A percentile compares a stretch with the other conserved stretches of the same genome.
Evolutionary conservation across 1,284 basidiomycete species (phyloP).

Genomic region (Termitomyces sp.): DNA sequence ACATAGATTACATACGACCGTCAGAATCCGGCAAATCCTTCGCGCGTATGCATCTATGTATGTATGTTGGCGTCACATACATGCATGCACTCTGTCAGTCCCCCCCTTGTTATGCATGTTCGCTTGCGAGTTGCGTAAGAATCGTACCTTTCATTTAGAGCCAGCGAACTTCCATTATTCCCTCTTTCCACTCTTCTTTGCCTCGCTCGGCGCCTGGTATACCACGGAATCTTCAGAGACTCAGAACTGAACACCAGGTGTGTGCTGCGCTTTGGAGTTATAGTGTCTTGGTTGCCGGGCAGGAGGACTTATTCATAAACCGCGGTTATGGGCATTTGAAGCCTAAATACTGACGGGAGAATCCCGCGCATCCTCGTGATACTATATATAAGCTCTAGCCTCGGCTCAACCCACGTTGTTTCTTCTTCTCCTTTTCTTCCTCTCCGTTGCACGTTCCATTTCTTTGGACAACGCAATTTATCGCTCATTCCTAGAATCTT

Average conservation of each 20-base stretch:
- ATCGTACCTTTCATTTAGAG: not conserved
- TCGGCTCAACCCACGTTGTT: not conserved
- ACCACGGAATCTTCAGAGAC: not conserved
- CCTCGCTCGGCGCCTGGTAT: not conserved
- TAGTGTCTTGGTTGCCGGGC: not conserved
- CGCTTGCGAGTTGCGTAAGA: not conserved
- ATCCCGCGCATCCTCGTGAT: constrained; percentile 10
- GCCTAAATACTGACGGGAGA: constrained; percentile 8
- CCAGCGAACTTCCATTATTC: not conserved
- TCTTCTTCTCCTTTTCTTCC: constrained; percentile 2
- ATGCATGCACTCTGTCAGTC: not conserved
- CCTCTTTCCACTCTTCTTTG: not conserved
- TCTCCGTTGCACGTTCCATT: not conserved
- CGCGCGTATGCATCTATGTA: not conserved
- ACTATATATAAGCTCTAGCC: constrained; percentile 4
- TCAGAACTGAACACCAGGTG: not conserved
- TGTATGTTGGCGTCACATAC: not conserved
- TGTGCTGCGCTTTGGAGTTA: constrained; percentile 3
- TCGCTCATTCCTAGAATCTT: constrained; percentile 1
- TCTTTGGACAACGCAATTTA: not conserved
- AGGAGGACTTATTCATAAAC: not conserved
- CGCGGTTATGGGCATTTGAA: constrained; percentile 3
- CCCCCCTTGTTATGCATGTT: not conserved
- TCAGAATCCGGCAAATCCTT: constrained; percentile 13
- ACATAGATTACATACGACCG: not conserved